Conservation (phyloP, 164 flowering plant species). For the Litsea cubeba region DNA sequence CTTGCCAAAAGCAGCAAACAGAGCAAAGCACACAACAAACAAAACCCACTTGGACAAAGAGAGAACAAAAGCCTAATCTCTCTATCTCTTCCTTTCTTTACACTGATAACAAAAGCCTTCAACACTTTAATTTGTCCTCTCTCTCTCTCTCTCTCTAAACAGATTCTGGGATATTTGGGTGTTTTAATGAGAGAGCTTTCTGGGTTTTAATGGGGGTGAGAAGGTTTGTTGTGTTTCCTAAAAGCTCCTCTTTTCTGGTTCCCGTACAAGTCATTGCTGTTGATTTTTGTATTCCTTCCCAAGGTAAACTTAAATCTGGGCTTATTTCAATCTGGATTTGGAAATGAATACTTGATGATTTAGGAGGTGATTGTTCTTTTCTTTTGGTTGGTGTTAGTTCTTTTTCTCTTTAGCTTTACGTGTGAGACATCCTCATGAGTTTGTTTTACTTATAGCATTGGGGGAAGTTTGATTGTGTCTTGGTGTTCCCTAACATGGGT, state of each 20-base stretch:
- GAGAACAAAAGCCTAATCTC: background rate
- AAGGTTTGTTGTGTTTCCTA: background rate
- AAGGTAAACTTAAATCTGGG: background rate
- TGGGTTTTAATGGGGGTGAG: background rate
- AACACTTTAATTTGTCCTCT: background rate
- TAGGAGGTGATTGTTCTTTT: background rate
- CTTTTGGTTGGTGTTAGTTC: background rate
- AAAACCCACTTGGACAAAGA: background rate
- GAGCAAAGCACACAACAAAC: background rate
- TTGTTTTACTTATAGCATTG: background rate
- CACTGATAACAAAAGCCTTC: background rate
- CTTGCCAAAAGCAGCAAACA: background rate
- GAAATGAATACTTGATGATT: background rate
- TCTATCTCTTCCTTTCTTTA: background rate
- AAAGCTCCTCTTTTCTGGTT: background rate
- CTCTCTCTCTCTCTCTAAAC: constrained; percentile 2
- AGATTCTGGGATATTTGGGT: constrained; percentile 5
- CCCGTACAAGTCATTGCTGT: background rate
- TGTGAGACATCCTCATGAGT: background rate
- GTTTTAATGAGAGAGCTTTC: constrained; percentile 2
- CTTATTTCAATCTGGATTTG: background rate
- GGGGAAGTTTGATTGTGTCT: no score
- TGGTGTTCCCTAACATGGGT: background rate
- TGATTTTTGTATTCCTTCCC: background rate
- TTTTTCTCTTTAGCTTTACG: background rate